phyloP scores from a whole-genome alignment of 2,329 filamentous ascomycete species.

The Tolypocladium album region DNA sequence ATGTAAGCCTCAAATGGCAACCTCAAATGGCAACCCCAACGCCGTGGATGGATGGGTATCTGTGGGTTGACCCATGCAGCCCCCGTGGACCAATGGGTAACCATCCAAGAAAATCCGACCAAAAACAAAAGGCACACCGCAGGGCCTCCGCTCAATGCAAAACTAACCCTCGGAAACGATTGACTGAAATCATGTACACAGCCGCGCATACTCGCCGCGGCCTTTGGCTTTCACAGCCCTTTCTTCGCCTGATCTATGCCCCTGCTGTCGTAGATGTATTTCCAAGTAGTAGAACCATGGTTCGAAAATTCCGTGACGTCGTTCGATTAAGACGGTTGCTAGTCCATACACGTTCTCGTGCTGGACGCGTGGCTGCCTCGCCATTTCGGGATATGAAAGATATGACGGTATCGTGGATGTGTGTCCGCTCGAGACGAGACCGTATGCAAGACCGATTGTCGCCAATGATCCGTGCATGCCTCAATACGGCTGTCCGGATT shows the following conservation, averaged over 20 bases:
- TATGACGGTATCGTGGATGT: not conserved
- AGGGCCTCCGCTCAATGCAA: slow-evolving; percentile 8
- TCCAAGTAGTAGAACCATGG: slow-evolving; percentile 1
- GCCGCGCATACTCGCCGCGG: slow-evolving; percentile 6
- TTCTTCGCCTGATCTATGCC: slow-evolving; percentile 8
- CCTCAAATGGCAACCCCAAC: slow-evolving; percentile 5
- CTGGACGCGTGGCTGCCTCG: not conserved
- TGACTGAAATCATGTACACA: slow-evolving; percentile 19
- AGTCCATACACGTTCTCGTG: not conserved
- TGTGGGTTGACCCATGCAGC: slow-evolving; percentile 11
- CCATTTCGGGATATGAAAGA: not conserved
- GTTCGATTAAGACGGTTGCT: not conserved
- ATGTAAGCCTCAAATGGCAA: slow-evolving; percentile 4
- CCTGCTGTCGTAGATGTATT: slow-evolving; percentile 6
- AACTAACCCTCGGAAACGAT: slow-evolving; percentile 8
- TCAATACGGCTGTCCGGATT: slow-evolving; percentile 2
- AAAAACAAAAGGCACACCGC: slow-evolving; percentile 3
- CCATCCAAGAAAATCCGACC: slow-evolving; percentile 1
- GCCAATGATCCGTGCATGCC: not conserved
- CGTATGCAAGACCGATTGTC: not conserved
- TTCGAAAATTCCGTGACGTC: slow-evolving; percentile 2
- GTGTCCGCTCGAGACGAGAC: not conserved
- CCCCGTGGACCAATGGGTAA: not conserved
- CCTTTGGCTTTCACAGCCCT: slow-evolving; percentile 6
- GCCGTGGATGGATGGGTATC: slow-evolving; percentile 16